Evolutionary conservation across 179 eudicot genomes (phyloP), one percentile per base, ranked within the genome.

Genomic region (Carnegiea gigantea): DNA sequence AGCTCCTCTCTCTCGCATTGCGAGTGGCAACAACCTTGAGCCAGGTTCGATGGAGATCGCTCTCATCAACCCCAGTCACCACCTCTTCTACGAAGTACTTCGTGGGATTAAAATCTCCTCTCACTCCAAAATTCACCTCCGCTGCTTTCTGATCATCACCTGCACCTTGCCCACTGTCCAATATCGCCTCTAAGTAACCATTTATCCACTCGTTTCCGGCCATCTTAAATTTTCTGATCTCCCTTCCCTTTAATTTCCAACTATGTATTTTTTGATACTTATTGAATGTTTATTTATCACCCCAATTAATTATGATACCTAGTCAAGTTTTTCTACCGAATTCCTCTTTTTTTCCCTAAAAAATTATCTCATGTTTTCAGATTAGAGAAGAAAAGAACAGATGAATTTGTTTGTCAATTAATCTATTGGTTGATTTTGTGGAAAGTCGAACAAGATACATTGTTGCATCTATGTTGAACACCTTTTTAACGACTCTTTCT

Each of bases 151-250:
- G 59, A 49, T 89, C 92, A 0, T 88, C 93, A 1, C 79, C 86
- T 1, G 89, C 82, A 21, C 77, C 77, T 36, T 20, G 92, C 88
- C 67, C 93, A 64, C 89, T 92, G 49, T 87, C 92, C 78, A 92
- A 60, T 9, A 92, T 92, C 0, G 96, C 96, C 85, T 92, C 96
- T 84, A 92, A 74, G 79, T 92, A 91, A 51, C 96, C 96, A 70
- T 92, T 92, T 83, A 92, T 92, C 96, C 96, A 92, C 84, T 91
- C 96, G 76, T 92, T 92, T 78, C 92, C 96, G n/a, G 89, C 94
- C 94, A 92, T 91, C 51, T 73, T 15, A 1, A 8, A 6, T 72
- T 20, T 73, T 6, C 36, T 4, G 70, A 26, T 43, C 48, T 18
- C n/a, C 28, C 38, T 70, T 38, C 0, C 4, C 12, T 70, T 6